Evolutionary conservation across 768 basidiomycete species (phyloP), one percentile per base, ranked within the genome.

Genomic region (Boletus eberwhitei): DNA sequence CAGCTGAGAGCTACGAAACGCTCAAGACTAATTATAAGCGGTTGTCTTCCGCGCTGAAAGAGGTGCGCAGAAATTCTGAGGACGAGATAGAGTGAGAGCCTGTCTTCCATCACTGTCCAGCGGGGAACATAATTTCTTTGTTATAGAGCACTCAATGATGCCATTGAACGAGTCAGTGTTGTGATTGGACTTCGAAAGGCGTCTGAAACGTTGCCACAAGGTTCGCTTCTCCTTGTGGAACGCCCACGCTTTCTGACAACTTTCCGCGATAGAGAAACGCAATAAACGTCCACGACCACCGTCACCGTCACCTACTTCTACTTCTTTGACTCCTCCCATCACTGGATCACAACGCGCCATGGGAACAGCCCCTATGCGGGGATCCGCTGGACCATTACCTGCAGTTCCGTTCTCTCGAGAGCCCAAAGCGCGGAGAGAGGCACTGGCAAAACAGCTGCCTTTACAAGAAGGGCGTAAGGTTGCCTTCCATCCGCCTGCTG

Each of bases 381-480:
- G 54, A 57, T 87, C 88, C 37, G 79, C 80, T 2, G 86, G 84
- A 2, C 79, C 84, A 13, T 75, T 78, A 38, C 68, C 78, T 12
- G 64, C 71, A 1, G 64, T 77, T 42, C 74, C 82, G 0, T 82
- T 81, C 62, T 77, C 83, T 5, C 81, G 87, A 38, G 88, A 89
- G 50, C 77, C 84, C 9, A 90, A 86, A 65, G 74, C 81, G 9
- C 79, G 87, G 41, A 79, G 84, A 58, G 85, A 90, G 60, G 79
- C 79, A 2, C 64, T 85, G 5, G 69, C 76, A 17, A 80, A 75
- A 53, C 88, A 88, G 54, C 72, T 87, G 3, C 87, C 87, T 11
- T 74, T 93, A 17, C 84, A 84, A 61, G 78, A 82, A 64, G 86
- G 86, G 19, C 78, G 91, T 52, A 90, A 86, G 62, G 90, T 93